Evolutionary conservation across 1,284 basidiomycete genomes (phyloP), one percentile per base, ranked within the genome.

Genomic region (Calocybe gambosa): DNA sequence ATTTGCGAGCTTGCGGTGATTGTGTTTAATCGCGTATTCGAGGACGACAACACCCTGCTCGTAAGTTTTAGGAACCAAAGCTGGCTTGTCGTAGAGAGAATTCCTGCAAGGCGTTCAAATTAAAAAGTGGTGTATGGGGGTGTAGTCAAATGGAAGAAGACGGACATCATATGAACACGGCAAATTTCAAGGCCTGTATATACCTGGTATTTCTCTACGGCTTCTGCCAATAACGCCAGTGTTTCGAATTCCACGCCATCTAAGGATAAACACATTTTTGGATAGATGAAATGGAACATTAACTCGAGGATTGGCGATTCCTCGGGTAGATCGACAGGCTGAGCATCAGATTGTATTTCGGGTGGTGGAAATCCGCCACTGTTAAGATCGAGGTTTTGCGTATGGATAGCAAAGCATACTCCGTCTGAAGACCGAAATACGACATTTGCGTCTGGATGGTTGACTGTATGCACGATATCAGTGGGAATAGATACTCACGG

Each of bases 121-220:
- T 8, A 3, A 8, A n/a, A 31, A 12, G 4, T n/a, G 6, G 13
- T 1, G 18, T 6, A 1, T 18, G 28, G 5, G 33, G 8, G 19
- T 5, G 20, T 19, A 34, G 8, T 26, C 2, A 26, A 6, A 6
- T 18, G 12, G 5, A 28, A 26, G 8, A 34, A 18, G n/a, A 50
- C 51, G 12, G 19, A 58, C 57, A 21, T 34, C 56, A 58, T 58
- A 36, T 43, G 47, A 12, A 56, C n/a, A 19, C 47, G 52, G 41
- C 60, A 63, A 4, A 61, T 44, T 10, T 54, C 54, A 52, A 62
- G 57, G 9, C 61, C 61, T 15, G 54, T 53, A 37, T 56, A 65
- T 1, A 65, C 49, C 41, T 58, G 43, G 25, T 65, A 65, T 42
- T 65, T 65, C 52, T 64, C 62, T 2, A 56, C 60, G 0, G 62